Evolutionary conservation across 306 rosid species (phyloP).

Genomic region (Corylus avellana): DNA sequence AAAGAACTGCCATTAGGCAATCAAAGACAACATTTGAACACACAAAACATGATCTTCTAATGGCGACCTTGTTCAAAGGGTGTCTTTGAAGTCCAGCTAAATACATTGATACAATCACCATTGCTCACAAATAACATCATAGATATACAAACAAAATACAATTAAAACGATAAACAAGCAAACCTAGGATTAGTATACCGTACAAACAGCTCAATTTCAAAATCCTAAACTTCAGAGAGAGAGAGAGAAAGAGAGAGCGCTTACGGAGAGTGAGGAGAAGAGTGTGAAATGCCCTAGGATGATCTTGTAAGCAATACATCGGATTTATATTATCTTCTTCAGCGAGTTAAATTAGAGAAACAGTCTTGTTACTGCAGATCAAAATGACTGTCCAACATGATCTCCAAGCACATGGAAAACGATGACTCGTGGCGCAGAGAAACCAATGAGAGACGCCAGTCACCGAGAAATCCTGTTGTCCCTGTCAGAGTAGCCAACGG

Average conservation of each 20-base stretch:
- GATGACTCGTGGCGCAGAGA: neutral
- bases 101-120: neutral
- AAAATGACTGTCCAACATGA: neutral
- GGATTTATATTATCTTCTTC: neutral
- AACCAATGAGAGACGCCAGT: neutral
- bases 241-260: neutral
- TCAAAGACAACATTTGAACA: neutral
- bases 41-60: neutral
- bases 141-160: neutral
- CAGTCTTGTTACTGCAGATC: neutral
- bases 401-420: neutral
- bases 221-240: no score
- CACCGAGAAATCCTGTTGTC: neutral
- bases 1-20: neutral
- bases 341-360: neutral
- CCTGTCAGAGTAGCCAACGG: no score
- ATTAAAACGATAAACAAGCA: neutral
- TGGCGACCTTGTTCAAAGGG: neutral
- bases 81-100: neutral
- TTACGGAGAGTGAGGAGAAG: conserved; percentile 12
- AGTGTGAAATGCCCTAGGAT: neutral
- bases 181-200: neutral
- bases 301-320: neutral
- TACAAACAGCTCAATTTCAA: neutral
- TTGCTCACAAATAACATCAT: neutral